Percentiles rank a stretch among this genome's conserved stretches.
phyloP scores from a whole-genome alignment of 345 rosid genomes.

The Anacardium occidentale region DNA sequence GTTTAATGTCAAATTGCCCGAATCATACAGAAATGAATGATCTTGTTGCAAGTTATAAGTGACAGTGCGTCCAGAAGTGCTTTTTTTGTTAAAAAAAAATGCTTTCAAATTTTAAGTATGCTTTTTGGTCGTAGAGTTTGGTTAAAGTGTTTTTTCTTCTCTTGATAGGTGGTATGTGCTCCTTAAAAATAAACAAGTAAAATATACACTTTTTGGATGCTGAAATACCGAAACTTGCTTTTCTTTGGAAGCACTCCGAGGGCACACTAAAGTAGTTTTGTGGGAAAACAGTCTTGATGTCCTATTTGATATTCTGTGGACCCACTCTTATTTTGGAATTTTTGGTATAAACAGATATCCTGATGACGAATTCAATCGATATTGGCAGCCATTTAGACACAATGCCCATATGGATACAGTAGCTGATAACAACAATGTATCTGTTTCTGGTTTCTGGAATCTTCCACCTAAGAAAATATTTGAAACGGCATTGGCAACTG shows the following conservation, averaged over 20 bases:
- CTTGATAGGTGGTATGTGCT: too few relatives aligned
- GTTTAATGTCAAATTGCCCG: neutral
- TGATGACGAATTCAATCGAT: slow-evolving; percentile 75
- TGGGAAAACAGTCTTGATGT: neutral
- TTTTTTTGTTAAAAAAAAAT: neutral
- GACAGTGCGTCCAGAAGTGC: neutral
- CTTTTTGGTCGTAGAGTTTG: too few relatives aligned
- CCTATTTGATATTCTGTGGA: neutral
- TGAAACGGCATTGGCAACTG: slow-evolving; percentile 53
- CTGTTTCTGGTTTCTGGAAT: slow-evolving; percentile 89
- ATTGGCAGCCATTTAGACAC: slow-evolving; percentile 66
- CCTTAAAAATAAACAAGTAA: too few relatives aligned
- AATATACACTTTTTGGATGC: too few relatives aligned
- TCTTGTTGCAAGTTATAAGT: neutral
- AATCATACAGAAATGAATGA: neutral
- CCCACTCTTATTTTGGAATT: neutral
- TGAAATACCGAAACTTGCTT: too few relatives aligned
- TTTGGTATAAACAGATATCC: slow-evolving; percentile 54
- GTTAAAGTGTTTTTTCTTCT: too few relatives aligned
- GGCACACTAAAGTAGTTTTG: neutral
- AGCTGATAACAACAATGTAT: slow-evolving; percentile 46
- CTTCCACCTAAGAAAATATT: slow-evolving; percentile 77
- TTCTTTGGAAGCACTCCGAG: neutral
- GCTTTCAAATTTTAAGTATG: too few relatives aligned
- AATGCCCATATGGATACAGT: slow-evolving; percentile 10